These are phyloP conservation scores for Solanum paucissectum DNA, from an alignment of 257 asterid genomes.

Conservation along the genomic window DNA sequence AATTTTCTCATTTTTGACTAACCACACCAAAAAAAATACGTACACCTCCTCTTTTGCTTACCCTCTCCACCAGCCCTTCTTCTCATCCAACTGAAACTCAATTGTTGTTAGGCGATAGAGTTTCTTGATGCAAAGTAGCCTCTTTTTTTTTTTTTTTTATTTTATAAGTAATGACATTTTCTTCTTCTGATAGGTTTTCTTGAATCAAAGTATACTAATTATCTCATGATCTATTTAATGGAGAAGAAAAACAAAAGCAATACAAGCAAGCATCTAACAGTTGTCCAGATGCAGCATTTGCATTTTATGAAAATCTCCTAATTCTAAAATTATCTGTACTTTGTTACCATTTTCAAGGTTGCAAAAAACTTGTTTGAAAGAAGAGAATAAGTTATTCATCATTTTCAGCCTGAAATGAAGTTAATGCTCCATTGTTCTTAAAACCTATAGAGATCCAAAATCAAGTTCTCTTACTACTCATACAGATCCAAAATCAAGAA, in stretches of 20 bases:
- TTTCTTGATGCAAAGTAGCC: background rate
- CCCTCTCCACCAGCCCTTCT: background rate
- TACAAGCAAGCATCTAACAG: background rate
- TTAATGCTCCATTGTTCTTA: background rate
- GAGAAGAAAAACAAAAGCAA: background rate
- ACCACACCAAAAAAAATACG: background rate
- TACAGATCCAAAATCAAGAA: background rate
- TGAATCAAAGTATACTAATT: background rate
- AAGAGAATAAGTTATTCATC: background rate
- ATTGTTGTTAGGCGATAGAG: background rate
- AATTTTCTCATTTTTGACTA: background rate
- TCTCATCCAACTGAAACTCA: background rate
- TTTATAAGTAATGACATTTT: background rate
- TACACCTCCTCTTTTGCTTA: background rate
- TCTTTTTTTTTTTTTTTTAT: too few relatives aligned
- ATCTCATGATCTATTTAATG: background rate
- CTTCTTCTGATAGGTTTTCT: background rate
- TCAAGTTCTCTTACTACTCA: background rate
- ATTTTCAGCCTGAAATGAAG: background rate
- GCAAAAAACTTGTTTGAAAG: background rate
- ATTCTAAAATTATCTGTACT: background rate
- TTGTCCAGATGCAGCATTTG: background rate
- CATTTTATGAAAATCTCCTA: background rate
- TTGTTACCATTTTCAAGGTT: background rate
- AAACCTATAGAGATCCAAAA: background rate